These are phyloP conservation scores for Arthrobotrys entomopaga DNA, from an alignment of 2,329 filamentous ascomycete species.

Conservation along the genomic window DNA sequence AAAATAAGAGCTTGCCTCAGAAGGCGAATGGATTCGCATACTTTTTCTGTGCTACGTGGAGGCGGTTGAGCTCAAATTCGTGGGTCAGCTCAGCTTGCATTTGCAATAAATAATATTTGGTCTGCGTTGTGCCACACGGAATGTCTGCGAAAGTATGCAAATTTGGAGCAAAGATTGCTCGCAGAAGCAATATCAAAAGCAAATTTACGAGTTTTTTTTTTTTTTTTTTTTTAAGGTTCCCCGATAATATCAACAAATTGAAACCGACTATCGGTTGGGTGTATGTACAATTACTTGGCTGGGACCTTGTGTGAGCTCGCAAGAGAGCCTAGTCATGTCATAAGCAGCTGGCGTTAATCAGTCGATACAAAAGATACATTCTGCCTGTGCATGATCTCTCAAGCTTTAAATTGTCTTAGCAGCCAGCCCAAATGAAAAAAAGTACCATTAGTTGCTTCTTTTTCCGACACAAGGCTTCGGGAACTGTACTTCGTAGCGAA, in stretches of 20 bases:
- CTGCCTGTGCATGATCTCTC: background rate
- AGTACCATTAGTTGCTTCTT: no score
- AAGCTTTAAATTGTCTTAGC: conserved; percentile 10
- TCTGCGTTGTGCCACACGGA: conserved; percentile 19
- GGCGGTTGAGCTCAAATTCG: no score
- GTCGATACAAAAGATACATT: conserved; percentile 22
- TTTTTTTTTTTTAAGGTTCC: background rate
- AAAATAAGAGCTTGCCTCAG: background rate
- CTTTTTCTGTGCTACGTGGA: background rate
- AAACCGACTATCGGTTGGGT: no score
- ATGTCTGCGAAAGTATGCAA: conserved; percentile 1
- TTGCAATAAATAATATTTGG: conserved; percentile 2
- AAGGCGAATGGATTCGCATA: background rate
- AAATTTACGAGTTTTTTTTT: background rate
- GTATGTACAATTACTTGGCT: no score
- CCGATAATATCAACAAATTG: no score
- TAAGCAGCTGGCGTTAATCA: background rate
- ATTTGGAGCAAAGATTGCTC: no score
- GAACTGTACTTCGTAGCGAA: no score
- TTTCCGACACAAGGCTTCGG: no score
- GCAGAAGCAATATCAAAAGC: conserved; percentile 10
- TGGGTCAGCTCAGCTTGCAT: no score
- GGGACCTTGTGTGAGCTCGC: background rate
- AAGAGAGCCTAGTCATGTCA: background rate
- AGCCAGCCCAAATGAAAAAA: no score